These are phyloP conservation scores for Syzygium aqueum DNA, from an alignment of 345 rosid species.

Conservation along the genomic window DNA sequence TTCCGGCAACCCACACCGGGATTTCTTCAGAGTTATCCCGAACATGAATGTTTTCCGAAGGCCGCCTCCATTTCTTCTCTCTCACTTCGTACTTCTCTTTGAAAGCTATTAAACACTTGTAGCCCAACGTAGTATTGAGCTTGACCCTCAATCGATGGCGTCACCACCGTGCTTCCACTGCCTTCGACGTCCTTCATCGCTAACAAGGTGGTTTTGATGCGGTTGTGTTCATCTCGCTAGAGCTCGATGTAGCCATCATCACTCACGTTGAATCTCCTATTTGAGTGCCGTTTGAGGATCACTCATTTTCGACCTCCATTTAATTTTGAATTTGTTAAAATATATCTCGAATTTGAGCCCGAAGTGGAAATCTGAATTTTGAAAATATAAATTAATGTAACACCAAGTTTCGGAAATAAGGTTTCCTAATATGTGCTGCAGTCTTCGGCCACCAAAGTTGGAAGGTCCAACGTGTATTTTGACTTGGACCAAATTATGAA, in stretches of 20 bases:
- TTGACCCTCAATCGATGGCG: not conserved
- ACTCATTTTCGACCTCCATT: not conserved
- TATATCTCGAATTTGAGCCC: no score
- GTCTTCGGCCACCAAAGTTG: no score
- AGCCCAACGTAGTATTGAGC: not conserved
- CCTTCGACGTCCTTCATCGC: not conserved
- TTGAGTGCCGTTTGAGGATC: not conserved
- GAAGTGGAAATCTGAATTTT: no score
- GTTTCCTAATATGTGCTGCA: no score
- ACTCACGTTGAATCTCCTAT: not conserved
- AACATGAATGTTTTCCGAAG: not conserved
- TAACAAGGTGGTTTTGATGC: not conserved
- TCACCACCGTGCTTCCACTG: fast-evolving
- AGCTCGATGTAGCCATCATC: not conserved
- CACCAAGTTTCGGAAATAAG: no score
- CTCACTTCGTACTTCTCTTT: not conserved
- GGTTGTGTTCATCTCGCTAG: not conserved
- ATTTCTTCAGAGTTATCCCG: not conserved
- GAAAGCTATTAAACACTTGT: not conserved
- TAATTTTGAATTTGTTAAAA: no score
- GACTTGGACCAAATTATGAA: no score
- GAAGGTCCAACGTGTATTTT: no score
- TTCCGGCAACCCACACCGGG: no score
- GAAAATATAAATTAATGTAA: no score
- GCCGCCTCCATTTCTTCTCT: not conserved